These are phyloP conservation scores for Fusarium paranaense DNA, from an alignment of 2,329 filamentous ascomycete species.

Conservation along the genomic window DNA sequence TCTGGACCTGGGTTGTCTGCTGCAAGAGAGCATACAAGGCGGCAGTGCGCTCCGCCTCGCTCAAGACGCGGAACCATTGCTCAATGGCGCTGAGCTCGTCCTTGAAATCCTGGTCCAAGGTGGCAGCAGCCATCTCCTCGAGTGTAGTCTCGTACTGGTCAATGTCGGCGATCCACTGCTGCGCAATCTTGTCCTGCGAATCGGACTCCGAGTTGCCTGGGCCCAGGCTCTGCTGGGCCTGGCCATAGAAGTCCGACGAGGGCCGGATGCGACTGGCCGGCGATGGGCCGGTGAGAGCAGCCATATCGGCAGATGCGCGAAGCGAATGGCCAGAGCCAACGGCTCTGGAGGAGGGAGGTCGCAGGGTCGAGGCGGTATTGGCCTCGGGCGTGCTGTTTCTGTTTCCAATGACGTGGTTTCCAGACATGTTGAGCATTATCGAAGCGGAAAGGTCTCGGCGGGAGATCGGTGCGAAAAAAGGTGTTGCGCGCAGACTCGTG, in stretches of 20 bases:
- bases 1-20: slow-evolving; percentile 98
- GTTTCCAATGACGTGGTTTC: slow-evolving; percentile 79
- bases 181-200: slow-evolving; percentile 90
- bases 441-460: slow-evolving; percentile 11
- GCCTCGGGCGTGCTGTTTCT: slow-evolving; percentile 98
- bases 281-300: slow-evolving; percentile 77
- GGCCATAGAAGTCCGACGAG: slow-evolving; percentile 94
- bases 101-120: slow-evolving; percentile 99
- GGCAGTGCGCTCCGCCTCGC: slow-evolving; percentile 95
- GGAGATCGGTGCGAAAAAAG: slow-evolving; percentile 17
- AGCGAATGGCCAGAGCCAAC: slow-evolving; percentile 86
- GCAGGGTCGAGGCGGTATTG: slow-evolving; percentile 82
- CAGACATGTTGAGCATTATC: slow-evolving; percentile 72
- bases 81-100: slow-evolving; percentile 98
- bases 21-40: slow-evolving; percentile 95
- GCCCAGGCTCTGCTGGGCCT: slow-evolving; percentile 74
- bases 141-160: slow-evolving; percentile 99
- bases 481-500: slow-evolving; percentile 33
- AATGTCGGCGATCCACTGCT: slow-evolving; percentile 99
- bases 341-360: slow-evolving; percentile 82
- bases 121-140: slow-evolving; percentile 98
- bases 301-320: slow-evolving; percentile 96
- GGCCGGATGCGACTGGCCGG: slow-evolving; percentile 86
- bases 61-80: slow-evolving; percentile 98
- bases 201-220: slow-evolving; percentile 79